Evolutionary conservation across 352 stramenopile genomes (phyloP).

Genomic region (Globisporangium cylindrosporum): DNA sequence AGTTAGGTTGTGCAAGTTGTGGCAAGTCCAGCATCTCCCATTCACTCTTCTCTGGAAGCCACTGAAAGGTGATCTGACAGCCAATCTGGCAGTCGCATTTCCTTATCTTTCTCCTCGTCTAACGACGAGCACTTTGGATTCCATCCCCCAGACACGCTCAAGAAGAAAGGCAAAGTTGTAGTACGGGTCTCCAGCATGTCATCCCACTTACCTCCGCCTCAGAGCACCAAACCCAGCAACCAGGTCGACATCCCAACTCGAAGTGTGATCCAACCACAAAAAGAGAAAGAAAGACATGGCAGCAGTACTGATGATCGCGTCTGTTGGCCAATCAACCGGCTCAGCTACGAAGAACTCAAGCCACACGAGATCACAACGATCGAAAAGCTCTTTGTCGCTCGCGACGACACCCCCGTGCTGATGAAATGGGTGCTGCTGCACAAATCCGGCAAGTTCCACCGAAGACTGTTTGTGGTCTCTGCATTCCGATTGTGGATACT

Average conservation of each 20-base stretch:
- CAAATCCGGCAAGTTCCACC: constrained; percentile 32
- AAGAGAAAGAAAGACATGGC: background rate
- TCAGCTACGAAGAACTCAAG: constrained; percentile 62
- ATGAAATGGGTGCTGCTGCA: constrained; percentile 68
- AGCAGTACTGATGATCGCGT: background rate
- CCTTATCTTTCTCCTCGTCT: background rate
- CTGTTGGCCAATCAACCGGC: constrained; percentile 57
- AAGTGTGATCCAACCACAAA: background rate
- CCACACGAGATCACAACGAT: constrained; percentile 32
- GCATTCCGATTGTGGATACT: constrained; percentile 49
- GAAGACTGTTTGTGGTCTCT: constrained; percentile 56
- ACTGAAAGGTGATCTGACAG: background rate
- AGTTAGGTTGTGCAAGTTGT: background rate
- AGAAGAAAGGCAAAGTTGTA: background rate
- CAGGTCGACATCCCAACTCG: background rate
- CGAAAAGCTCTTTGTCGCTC: constrained; percentile 46
- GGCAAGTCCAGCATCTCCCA: background rate
- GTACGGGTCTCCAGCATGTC: background rate
- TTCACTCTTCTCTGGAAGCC: background rate
- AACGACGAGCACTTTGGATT: background rate
- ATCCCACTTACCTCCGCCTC: background rate
- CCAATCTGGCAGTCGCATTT: background rate
- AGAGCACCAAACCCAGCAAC: background rate
- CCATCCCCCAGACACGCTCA: background rate
- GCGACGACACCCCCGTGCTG: constrained; percentile 44